Conservation (phyloP, 2,329 filamentous ascomycete species). For the Cladorrhinum sp. region DNA sequence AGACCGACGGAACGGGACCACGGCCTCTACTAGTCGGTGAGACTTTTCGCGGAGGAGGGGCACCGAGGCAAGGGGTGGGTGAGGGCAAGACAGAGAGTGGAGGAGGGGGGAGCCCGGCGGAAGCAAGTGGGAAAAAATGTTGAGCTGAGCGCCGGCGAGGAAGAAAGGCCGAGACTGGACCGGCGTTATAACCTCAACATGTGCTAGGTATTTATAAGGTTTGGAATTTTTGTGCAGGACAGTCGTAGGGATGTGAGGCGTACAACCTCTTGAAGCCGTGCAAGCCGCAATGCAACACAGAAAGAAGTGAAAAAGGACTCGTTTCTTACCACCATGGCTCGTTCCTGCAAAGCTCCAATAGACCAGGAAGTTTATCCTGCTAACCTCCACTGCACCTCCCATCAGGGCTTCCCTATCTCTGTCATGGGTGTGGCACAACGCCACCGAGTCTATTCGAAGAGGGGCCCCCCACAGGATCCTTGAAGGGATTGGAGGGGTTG, state of each 20-base stretch:
- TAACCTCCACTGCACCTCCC: background rate
- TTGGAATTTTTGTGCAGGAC: background rate
- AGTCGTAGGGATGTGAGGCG: background rate
- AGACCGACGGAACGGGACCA: background rate
- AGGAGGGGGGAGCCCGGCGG: background rate
- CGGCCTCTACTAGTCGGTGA: background rate
- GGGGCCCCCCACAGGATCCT: background rate
- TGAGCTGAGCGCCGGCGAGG: background rate
- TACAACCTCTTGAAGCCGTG: background rate
- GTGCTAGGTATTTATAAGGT: background rate
- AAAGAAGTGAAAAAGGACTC: background rate
- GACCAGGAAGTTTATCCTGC: background rate
- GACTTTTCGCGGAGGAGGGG: background rate
- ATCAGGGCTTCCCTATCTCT: background rate
- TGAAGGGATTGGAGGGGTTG: background rate
- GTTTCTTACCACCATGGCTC: background rate
- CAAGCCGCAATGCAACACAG: background rate
- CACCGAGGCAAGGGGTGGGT: background rate
- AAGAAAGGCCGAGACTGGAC: background rate
- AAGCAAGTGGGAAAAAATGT: background rate
- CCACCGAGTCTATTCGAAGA: background rate
- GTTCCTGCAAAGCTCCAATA: background rate
- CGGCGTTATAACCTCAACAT: background rate
- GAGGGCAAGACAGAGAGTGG: background rate
- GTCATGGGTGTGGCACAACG: background rate